Conservation (phyloP, 2,329 filamentous ascomycete species). For the Coniella vitis region DNA sequence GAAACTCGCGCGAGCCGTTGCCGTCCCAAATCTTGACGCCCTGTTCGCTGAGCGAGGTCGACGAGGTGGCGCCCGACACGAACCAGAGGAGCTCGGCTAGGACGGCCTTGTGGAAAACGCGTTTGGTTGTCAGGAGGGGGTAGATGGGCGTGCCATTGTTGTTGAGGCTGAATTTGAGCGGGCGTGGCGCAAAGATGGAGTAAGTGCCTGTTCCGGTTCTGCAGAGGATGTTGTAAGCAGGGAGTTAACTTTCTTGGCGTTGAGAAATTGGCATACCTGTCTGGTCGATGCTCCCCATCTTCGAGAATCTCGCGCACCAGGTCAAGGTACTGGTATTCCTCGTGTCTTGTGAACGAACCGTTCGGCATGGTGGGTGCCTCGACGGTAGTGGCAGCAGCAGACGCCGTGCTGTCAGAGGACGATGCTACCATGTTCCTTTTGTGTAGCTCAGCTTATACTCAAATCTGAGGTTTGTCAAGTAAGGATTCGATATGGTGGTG, state of each 20-base stretch:
- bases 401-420: slow-evolving; percentile 3
- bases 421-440: slow-evolving; percentile 13
- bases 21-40: slow-evolving; percentile 98
- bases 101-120: slow-evolving; percentile 86
- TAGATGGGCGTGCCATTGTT: slow-evolving; percentile 58
- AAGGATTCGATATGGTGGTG: not conserved
- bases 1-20: slow-evolving; percentile 84
- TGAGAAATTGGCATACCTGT: slow-evolving; percentile 50
- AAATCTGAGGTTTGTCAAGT: not conserved
- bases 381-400: not conserved
- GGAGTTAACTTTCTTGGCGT: not conserved
- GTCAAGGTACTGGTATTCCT: slow-evolving; percentile 91
- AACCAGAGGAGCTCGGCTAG: slow-evolving; percentile 96
- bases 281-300: slow-evolving; percentile 79
- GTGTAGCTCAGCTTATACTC: too few relatives aligned
- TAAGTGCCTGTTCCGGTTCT: slow-evolving; percentile 91
- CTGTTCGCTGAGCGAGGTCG: slow-evolving; percentile 64
- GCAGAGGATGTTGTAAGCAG: not conserved
- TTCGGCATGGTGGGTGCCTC: slow-evolving; percentile 3
- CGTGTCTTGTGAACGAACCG: slow-evolving; percentile 44
- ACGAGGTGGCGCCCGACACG: slow-evolving; percentile 76
- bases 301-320: slow-evolving; percentile 79
- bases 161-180: slow-evolving; percentile 80
- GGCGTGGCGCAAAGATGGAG: slow-evolving; percentile 79
- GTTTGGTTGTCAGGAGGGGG: slow-evolving; percentile 93